These are phyloP conservation scores for Leavenworthia alabamica DNA, from an alignment of 345 rosid genomes.

Conservation along the genomic window DNA sequence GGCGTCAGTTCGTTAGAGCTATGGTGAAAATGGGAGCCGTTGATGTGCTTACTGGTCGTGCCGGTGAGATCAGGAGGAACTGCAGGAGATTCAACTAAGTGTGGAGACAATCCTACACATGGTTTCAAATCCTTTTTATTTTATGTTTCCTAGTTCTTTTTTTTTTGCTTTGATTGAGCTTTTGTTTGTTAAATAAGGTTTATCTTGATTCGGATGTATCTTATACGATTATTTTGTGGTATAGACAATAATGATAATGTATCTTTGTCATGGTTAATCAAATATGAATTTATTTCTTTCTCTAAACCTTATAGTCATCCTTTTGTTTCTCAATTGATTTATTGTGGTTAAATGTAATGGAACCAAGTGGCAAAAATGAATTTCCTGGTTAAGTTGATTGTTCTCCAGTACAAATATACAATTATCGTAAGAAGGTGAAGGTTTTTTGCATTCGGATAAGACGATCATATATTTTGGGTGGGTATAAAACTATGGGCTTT, in stretches of 20 bases:
- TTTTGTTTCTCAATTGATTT: too few species aligned
- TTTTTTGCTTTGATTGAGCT: background rate
- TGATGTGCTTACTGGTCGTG: conserved; percentile 48
- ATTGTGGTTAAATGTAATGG: too few species aligned
- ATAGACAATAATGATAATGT: conserved; percentile 5
- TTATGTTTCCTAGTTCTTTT: background rate
- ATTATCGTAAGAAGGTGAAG: background rate
- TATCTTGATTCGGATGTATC: too few species aligned
- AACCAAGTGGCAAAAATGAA: background rate
- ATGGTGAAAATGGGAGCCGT: conserved; percentile 74
- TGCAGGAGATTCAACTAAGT: conserved; percentile 44
- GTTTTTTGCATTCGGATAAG: background rate
- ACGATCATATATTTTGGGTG: background rate
- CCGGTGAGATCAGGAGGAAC: conserved; percentile 59
- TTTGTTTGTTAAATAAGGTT: conserved; percentile 15
- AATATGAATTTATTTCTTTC: background rate
- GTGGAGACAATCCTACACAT: background rate
- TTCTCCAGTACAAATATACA: background rate
- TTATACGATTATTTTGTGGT: background rate
- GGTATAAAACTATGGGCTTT: background rate
- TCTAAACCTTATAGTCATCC: too few species aligned
- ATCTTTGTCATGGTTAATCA: background rate
- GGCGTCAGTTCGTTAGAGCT: conserved; percentile 44
- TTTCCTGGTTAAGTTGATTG: background rate
- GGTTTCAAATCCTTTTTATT: background rate